Evolutionary conservation across 192 early-diverging fungal species (phyloP).

Genomic region (Phlyctochytrium bullatum): DNA sequence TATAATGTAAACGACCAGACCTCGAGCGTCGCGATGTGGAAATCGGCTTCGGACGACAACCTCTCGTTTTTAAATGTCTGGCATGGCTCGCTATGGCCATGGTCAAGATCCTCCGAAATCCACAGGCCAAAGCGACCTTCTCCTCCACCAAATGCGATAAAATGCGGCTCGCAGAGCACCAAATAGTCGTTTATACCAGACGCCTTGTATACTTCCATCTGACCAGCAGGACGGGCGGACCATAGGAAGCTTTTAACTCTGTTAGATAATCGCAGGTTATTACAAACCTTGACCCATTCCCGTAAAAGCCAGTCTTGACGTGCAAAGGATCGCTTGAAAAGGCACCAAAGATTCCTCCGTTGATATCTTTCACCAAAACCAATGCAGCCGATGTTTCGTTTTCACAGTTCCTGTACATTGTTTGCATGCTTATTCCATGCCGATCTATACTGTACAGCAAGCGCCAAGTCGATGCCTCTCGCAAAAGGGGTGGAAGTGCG

Average conservation of each 20-base stretch:
- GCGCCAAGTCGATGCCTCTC: constrained; percentile 72
- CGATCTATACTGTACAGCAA: constrained; percentile 90
- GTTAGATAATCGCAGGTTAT: too few relatives aligned
- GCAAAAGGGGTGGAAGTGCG: constrained; percentile 71
- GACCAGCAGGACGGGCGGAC: not conserved
- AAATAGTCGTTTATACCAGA: constrained; percentile 44
- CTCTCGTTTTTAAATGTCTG: constrained; percentile 47
- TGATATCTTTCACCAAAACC: constrained; percentile 33
- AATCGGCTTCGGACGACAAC: constrained; percentile 34
- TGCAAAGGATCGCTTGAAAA: constrained; percentile 31
- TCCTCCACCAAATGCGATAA: constrained; percentile 44
- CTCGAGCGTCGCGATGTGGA: constrained; percentile 36
- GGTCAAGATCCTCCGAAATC: constrained; percentile 46
- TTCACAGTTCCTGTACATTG: constrained; percentile 58
- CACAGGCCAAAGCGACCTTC: constrained; percentile 54
- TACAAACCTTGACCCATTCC: constrained; percentile 41
- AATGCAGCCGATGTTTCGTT: constrained; percentile 3
- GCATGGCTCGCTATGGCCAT: constrained; percentile 49
- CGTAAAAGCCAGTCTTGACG: constrained; percentile 40
- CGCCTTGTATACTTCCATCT: constrained; percentile 25
- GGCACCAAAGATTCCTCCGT: constrained; percentile 44
- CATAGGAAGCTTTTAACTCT: not conserved
- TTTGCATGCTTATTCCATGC: constrained; percentile 87
- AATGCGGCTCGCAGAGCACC: constrained; percentile 34
- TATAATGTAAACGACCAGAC: constrained; percentile 46